A percentile compares a stretch with the other conserved stretches of the same genome.
Conservation (phyloP, 2,329 filamentous ascomycete genomes). For the Colletotrichum sp. region DNA sequence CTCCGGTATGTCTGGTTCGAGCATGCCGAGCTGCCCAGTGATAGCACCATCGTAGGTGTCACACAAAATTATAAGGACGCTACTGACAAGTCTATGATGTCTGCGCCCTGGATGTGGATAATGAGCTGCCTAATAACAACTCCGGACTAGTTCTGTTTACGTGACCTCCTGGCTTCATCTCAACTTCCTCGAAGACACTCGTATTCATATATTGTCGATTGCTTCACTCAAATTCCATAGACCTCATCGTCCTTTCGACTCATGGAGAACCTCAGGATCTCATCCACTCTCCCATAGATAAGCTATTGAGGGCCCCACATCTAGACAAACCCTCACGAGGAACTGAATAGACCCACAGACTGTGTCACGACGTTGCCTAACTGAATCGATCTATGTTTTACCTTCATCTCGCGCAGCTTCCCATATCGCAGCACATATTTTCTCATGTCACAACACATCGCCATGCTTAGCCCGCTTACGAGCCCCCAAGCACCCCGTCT, state of each 20-base stretch:
- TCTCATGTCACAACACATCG: too few relatives aligned
- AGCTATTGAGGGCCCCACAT: not conserved
- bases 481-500: not conserved
- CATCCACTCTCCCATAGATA: not conserved
- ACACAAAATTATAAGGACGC: too few relatives aligned
- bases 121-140: not conserved
- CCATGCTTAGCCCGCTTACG: too few relatives aligned
- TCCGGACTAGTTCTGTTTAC: not conserved
- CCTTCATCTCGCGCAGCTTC: rapidly evolving
- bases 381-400: too few relatives aligned
- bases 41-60: too few relatives aligned
- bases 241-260: not conserved
- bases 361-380: rapidly evolving
- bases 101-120: not conserved
- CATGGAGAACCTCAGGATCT: not conserved
- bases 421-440: too few relatives aligned
- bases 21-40: too few relatives aligned
- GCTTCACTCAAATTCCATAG: not conserved
- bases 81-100: rapidly evolving
- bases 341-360: too few relatives aligned
- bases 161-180: not conserved
- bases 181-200: not conserved
- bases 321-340: too few relatives aligned
- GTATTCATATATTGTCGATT: not conserved
- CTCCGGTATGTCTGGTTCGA: rapidly evolving